phyloP scores from a whole-genome alignment of 805 yeast species.

The Myxozyma geophila region DNA sequence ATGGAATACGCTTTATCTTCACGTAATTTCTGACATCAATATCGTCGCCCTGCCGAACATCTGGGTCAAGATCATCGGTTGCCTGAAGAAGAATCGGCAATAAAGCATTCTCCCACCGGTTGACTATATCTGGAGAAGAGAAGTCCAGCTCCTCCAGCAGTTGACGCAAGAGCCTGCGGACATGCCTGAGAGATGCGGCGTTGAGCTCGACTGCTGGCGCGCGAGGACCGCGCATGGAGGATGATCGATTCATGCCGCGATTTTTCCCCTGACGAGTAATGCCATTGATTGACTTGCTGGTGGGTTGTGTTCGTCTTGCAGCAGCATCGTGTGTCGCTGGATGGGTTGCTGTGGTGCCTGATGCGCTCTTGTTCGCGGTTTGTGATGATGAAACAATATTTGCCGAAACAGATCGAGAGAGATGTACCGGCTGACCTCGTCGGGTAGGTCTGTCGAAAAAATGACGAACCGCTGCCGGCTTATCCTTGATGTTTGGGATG shows the following conservation, averaged over 20 bases:
- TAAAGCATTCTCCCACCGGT: conserved; percentile 65
- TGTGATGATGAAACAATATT: neutral
- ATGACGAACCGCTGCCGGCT: conserved; percentile 32
- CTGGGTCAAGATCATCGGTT: conserved; percentile 65
- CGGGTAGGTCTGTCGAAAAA: conserved; percentile 27
- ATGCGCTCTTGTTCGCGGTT: neutral
- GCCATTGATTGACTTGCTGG: neutral
- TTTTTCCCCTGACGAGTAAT: neutral
- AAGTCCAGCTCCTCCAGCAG: conserved; percentile 65
- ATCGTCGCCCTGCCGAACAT: conserved; percentile 66
- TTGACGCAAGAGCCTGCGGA: conserved; percentile 61
- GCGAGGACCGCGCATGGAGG: conserved; percentile 41
- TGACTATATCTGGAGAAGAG: conserved; percentile 44
- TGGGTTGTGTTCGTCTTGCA: neutral
- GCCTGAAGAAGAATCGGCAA: conserved; percentile 55
- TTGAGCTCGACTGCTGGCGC: conserved; percentile 43
- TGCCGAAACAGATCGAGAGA: conserved; percentile 15
- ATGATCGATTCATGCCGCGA: conserved; percentile 29
- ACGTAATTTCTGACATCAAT: conserved; percentile 87
- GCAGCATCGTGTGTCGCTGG: neutral
- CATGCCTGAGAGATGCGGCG: conserved; percentile 48
- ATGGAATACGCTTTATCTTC: conserved; percentile 81
- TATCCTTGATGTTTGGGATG: conserved; percentile 30
- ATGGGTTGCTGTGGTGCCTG: neutral
- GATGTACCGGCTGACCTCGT: conserved; percentile 14